Conservation (phyloP, 2,329 filamentous ascomycete genomes). For the Pestalotiopsis sp. region DNA sequence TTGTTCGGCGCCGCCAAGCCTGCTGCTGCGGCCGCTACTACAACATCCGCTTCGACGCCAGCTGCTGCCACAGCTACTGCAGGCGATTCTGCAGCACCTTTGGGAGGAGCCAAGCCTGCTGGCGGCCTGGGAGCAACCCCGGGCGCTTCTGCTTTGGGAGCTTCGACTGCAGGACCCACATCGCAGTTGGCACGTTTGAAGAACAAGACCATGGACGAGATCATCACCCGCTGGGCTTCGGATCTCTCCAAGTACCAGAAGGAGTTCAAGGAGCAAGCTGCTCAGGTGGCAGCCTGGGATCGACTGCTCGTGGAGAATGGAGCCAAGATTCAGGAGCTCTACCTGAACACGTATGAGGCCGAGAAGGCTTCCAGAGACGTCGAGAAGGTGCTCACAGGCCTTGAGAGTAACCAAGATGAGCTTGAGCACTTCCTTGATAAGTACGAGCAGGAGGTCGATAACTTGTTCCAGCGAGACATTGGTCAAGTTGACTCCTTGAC, state of each 20-base stretch:
- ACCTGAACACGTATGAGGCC: slow-evolving; percentile 88
- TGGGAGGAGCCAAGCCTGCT: slow-evolving; percentile 34
- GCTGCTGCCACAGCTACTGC: slow-evolving; percentile 16
- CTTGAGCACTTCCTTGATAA: slow-evolving; percentile 84
- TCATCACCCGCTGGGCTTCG: slow-evolving; percentile 94
- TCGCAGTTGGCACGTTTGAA: slow-evolving; percentile 89
- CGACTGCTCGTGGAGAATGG: slow-evolving; percentile 90
- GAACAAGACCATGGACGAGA: slow-evolving; percentile 99
- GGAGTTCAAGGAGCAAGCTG: slow-evolving; percentile 89
- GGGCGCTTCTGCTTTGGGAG: slow-evolving; percentile 50
- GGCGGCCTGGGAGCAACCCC: slow-evolving; percentile 28
- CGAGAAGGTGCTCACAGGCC: slow-evolving; percentile 84
- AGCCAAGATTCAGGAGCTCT: slow-evolving; percentile 92
- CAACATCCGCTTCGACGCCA: slow-evolving; percentile 14
- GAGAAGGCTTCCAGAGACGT: slow-evolving; percentile 92
- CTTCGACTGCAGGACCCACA: slow-evolving; percentile 78
- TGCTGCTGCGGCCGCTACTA: slow-evolving; percentile 13
- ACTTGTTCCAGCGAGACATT: slow-evolving; percentile 80
- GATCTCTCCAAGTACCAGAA: slow-evolving; percentile 96
- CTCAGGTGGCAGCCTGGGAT: slow-evolving; percentile 89
- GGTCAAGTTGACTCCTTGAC: slow-evolving; percentile 76
- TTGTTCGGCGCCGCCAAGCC: slow-evolving; percentile 29
- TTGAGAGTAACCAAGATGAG: slow-evolving; percentile 93
- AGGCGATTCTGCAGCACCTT: slow-evolving; percentile 27
- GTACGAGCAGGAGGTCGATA: slow-evolving; percentile 90